phyloP scores from a whole-genome alignment of 2,329 filamentous ascomycete genomes.

The Cladophialophora bantiana region DNA sequence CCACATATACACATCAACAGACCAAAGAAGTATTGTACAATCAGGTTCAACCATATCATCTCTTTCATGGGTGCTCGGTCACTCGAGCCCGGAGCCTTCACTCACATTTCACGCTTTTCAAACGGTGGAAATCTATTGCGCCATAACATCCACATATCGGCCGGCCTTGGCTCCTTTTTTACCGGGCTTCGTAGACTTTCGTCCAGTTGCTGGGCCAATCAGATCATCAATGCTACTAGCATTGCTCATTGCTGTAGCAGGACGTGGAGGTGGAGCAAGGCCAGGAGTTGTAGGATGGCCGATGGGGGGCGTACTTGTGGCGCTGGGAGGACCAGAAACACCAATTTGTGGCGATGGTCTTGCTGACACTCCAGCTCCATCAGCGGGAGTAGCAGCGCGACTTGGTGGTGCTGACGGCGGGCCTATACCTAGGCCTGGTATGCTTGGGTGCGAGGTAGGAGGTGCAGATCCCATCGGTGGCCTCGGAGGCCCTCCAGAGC shows the following conservation, averaged over 20 bases:
- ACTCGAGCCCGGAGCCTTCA: not conserved
- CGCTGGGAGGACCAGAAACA: conserved; percentile 44
- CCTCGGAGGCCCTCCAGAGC: conserved; percentile 22
- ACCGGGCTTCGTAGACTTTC: conserved; percentile 61
- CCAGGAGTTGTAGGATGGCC: conserved; percentile 44
- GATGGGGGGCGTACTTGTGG: conserved; percentile 29
- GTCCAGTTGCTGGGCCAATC: conserved; percentile 74
- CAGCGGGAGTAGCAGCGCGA: conserved; percentile 35
- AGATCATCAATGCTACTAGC: conserved; percentile 96
- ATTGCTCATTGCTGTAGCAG: conserved; percentile 82
- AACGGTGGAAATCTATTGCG: conserved; percentile 56
- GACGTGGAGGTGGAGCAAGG: conserved; percentile 59
- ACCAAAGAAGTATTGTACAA: conserved; percentile 19
- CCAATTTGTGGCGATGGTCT: conserved; percentile 35
- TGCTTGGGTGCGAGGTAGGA: conserved; percentile 23
- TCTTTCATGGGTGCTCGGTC: not conserved
- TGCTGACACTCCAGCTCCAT: conserved; percentile 20
- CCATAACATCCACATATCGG: conserved; percentile 96
- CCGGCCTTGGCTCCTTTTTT: conserved; percentile 75
- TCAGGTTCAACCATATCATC: not conserved
- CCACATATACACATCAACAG: conserved; percentile 22
- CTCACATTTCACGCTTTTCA: not conserved
- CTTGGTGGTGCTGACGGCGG: conserved; percentile 31
- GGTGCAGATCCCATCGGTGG: conserved; percentile 19
- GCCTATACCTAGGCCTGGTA: conserved; percentile 27